Percentiles rank a stretch among this genome's conserved stretches.
Conservation (phyloP, 805 yeast genomes). For the Wickerhamomyces alni region DNA sequence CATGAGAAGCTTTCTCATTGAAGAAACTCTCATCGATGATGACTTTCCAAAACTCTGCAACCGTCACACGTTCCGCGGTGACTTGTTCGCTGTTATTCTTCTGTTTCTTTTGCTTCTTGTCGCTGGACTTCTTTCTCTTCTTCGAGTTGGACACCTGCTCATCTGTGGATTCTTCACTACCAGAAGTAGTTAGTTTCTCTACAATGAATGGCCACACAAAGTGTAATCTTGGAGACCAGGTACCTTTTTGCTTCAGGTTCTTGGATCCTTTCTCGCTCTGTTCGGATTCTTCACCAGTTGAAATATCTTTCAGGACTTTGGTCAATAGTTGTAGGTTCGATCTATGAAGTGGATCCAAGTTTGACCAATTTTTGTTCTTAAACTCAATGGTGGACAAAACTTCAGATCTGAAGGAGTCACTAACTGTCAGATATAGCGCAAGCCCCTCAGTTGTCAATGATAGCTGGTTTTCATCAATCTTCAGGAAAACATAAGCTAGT, state of each 20-base stretch:
- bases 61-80: slow-evolving; percentile 24
- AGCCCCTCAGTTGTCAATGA: slow-evolving; percentile 74
- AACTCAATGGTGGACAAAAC: slow-evolving; percentile 6
- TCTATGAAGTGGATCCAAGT: slow-evolving; percentile 65
- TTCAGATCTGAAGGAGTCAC: slow-evolving; percentile 19
- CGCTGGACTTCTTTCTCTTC: slow-evolving; percentile 34
- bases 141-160: slow-evolving; percentile 25
- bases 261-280: slow-evolving; percentile 18
- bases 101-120: slow-evolving; percentile 19
- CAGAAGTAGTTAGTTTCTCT: slow-evolving; percentile 25
- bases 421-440: slow-evolving; percentile 58
- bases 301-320: slow-evolving; percentile 57
- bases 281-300: slow-evolving; percentile 28
- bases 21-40: slow-evolving; percentile 80
- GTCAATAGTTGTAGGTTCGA: slow-evolving; percentile 60
- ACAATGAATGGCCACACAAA: slow-evolving; percentile 68
- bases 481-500: slow-evolving; percentile 29
- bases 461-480: slow-evolving; percentile 47
- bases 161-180: slow-evolving; percentile 17
- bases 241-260: slow-evolving; percentile 46
- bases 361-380: slow-evolving; percentile 47
- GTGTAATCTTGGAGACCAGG: slow-evolving; percentile 72
- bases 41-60: slow-evolving; percentile 71
- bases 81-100: slow-evolving; percentile 14
- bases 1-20: slow-evolving; percentile 70